Evolutionary conservation across 2,329 filamentous ascomycete genomes (phyloP).

Genomic region (Venturia aucupariae): DNA sequence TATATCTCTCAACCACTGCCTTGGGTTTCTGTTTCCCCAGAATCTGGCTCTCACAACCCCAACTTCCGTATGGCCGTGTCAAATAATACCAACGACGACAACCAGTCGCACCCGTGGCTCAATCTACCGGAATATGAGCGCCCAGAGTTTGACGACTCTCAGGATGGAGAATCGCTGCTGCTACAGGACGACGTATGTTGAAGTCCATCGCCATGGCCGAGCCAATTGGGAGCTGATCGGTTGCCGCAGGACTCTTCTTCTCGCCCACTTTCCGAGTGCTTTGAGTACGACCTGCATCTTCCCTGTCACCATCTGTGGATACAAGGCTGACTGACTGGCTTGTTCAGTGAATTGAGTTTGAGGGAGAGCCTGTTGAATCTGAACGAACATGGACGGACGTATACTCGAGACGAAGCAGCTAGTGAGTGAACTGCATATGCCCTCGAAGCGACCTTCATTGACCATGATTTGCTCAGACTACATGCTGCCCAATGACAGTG

Average conservation of each 20-base stretch:
- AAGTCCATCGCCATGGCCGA: background rate
- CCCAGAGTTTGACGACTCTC: background rate
- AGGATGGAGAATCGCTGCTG: background rate
- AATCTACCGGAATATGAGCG: background rate
- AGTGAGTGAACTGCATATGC: constrained; percentile 12
- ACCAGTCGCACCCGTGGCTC: background rate
- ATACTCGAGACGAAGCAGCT: constrained; percentile 15
- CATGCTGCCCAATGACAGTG: constrained; percentile 18
- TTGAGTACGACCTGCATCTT: background rate
- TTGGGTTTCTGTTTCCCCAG: background rate
- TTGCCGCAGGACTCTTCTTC: background rate
- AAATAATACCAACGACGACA: background rate
- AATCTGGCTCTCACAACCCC: background rate
- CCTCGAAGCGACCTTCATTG: background rate
- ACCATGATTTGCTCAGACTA: constrained; percentile 16
- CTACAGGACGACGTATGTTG: background rate
- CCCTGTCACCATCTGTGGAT: background rate
- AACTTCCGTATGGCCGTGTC: background rate
- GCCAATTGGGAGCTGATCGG: background rate
- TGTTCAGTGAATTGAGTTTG: constrained; percentile 14
- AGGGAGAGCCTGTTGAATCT: constrained; percentile 16
- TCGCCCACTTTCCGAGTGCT: background rate
- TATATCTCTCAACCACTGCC: background rate
- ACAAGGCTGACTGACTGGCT: background rate
- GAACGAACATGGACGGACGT: constrained; percentile 18